Conservation (phyloP, 2,329 filamentous ascomycete species). For the Neoarthrinium moseri region DNA sequence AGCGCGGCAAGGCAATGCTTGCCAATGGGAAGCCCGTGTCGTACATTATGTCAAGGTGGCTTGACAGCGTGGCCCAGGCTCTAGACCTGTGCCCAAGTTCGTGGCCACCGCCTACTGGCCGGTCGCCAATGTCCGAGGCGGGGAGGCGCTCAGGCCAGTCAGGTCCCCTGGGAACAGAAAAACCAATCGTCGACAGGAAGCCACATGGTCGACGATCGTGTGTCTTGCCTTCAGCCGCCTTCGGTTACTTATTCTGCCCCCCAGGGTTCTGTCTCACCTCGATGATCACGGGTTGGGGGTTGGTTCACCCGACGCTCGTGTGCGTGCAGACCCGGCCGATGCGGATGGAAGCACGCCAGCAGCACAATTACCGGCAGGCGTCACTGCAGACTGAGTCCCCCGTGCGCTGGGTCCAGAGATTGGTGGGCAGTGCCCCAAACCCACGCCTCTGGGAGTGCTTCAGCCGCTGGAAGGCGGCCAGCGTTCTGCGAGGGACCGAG, state of each 20-base stretch:
- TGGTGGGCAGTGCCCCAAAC: not conserved
- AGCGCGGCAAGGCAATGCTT: no score
- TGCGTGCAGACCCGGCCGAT: not conserved
- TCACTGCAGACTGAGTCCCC: slow-evolving; percentile 1
- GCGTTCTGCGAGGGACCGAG: no score
- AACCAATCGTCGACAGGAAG: slow-evolving; percentile 12
- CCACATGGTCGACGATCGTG: slow-evolving; percentile 22
- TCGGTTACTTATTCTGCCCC: not conserved
- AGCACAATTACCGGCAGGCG: not conserved
- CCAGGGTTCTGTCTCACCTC: not conserved
- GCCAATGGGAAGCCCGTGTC: no score
- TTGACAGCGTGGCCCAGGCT: slow-evolving; percentile 24
- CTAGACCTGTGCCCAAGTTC: slow-evolving; percentile 18
- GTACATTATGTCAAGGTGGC: not conserved
- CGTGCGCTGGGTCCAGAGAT: not conserved
- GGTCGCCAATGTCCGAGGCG: no score
- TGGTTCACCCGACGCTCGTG: not conserved
- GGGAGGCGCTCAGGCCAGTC: no score
- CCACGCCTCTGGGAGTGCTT: slow-evolving; percentile 1
- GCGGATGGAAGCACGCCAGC: no score
- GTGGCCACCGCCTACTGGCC: slow-evolving; percentile 26
- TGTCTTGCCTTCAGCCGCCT: not conserved
- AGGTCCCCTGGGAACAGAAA: no score
- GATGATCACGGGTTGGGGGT: not conserved
- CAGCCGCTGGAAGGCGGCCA: no score